Evolutionary conservation across 768 basidiomycete species (phyloP).

Genomic region (Kwoniella europaea): DNA sequence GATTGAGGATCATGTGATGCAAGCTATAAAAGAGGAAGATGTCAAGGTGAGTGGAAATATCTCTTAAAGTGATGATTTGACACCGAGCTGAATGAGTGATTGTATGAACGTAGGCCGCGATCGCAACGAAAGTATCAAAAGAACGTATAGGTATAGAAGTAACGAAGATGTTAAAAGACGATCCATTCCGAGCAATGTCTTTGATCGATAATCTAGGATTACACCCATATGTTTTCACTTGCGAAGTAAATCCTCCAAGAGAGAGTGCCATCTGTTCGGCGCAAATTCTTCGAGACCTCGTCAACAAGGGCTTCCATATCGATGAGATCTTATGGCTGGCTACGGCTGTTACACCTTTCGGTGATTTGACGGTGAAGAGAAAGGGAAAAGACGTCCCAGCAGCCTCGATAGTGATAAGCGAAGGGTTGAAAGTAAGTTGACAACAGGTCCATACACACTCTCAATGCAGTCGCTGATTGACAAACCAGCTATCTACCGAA

Average conservation of each 20-base stretch:
- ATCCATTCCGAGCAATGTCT: constrained; percentile 74
- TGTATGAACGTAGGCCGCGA: constrained; percentile 63
- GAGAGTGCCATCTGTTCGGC: constrained; percentile 65
- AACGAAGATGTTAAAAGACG: constrained; percentile 92
- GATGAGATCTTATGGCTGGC: constrained; percentile 74
- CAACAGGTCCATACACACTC: not conserved
- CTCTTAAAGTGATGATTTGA: too few relatives aligned
- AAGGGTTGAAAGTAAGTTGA: constrained; percentile 71
- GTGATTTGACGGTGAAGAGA: constrained; percentile 69
- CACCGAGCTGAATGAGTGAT: too few relatives aligned
- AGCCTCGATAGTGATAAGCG: constrained; percentile 74
- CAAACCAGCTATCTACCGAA: constrained; percentile 50
- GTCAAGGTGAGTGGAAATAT: constrained; percentile 59
- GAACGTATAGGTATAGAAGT: constrained; percentile 92
- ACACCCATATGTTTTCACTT: constrained; percentile 62
- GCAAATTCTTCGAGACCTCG: constrained; percentile 65
- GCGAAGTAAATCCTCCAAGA: constrained; percentile 46
- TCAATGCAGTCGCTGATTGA: constrained; percentile 16
- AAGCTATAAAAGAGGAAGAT: constrained; percentile 63
- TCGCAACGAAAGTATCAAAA: constrained; percentile 79
- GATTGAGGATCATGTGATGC: constrained; percentile 60
- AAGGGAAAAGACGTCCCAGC: constrained; percentile 65
- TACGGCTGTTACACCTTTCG: constrained; percentile 74
- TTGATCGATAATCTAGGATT: constrained; percentile 76
- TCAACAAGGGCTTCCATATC: constrained; percentile 24